A percentile compares a stretch with the other conserved stretches of the same genome.
Evolutionary conservation across 345 rosid species (phyloP).

Genomic region (Melaleuca quinquenervia): DNA sequence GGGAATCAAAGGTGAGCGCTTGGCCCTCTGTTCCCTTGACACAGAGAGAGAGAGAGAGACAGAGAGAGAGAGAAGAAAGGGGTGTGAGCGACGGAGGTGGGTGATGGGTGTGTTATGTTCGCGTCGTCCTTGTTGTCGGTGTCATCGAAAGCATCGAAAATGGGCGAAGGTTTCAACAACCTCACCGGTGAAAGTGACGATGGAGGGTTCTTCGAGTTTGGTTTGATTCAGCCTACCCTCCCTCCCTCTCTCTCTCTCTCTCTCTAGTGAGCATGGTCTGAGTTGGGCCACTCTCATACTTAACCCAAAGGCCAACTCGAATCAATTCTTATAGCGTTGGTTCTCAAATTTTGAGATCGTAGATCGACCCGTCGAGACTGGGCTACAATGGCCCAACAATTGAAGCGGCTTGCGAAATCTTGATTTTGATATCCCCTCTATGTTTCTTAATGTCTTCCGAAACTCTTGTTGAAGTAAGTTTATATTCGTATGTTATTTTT

Average conservation of each 20-base stretch:
- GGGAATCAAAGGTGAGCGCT: not conserved
- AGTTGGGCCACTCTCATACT: too few species aligned
- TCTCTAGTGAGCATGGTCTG: too few species aligned
- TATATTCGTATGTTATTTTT: too few species aligned
- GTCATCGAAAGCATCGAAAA: constrained; percentile 60
- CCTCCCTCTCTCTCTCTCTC: not conserved
- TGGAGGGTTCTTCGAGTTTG: not conserved
- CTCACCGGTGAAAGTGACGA: constrained; percentile 19
- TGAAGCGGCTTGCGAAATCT: too few species aligned
- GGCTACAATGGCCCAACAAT: too few species aligned
- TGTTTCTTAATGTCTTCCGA: too few species aligned
- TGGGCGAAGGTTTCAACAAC: constrained; percentile 54
- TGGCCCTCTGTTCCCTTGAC: not conserved
- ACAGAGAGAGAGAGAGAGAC: not conserved
- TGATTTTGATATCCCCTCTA: too few species aligned
- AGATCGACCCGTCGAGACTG: too few species aligned
- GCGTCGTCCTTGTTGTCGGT: not conserved
- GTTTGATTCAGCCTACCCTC: not conserved
- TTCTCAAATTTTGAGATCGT: too few species aligned
- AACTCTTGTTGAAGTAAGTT: too few species aligned
- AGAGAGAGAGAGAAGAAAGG: not conserved
- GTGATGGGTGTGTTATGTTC: not conserved
- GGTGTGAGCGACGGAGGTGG: not conserved
- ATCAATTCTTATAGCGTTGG: too few species aligned
- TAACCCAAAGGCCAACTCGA: too few species aligned